Conservation (phyloP, 768 basidiomycete species). For the Boletus sp. region DNA sequence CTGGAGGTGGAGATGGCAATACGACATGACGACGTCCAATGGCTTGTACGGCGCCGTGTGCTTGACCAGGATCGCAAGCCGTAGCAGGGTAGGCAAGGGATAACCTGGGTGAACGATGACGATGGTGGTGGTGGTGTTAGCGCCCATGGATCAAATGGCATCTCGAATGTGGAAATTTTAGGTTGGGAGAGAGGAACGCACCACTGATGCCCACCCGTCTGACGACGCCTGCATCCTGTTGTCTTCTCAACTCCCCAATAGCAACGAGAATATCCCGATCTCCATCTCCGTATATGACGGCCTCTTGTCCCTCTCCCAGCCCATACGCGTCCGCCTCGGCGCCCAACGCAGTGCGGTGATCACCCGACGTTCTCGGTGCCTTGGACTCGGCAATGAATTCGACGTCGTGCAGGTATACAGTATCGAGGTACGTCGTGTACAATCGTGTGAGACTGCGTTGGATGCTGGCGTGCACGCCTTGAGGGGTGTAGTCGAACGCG, state of each 20-base stretch:
- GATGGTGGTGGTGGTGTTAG: too few species aligned
- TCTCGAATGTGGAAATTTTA: neutral
- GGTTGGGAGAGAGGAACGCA: conserved; percentile 25
- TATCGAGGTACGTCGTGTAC: conserved; percentile 74
- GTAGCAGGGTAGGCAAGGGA: conserved; percentile 78
- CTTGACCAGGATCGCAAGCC: conserved; percentile 71
- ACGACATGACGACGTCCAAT: conserved; percentile 75
- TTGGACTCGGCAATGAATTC: conserved; percentile 67
- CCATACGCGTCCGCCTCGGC: conserved; percentile 62
- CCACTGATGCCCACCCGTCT: conserved; percentile 79
- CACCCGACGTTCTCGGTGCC: conserved; percentile 48
- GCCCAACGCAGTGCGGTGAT: conserved; percentile 52
- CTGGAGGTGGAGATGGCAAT: conserved; percentile 77
- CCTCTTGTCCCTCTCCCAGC: conserved; percentile 54
- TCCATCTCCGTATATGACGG: conserved; percentile 57
- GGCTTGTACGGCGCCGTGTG: conserved; percentile 66
- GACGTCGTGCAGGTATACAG: conserved; percentile 80
- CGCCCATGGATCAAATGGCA: neutral
- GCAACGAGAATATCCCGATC: conserved; percentile 73
- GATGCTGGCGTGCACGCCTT: conserved; percentile 62
- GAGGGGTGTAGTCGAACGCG: conserved; percentile 73
- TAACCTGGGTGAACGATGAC: too few species aligned
- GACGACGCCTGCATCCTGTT: conserved; percentile 72
- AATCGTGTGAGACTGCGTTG: conserved; percentile 63
- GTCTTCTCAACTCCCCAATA: conserved; percentile 56